Evolutionary conservation across 2,329 filamentous ascomycete genomes (phyloP), one percentile per base, ranked within the genome.

Genomic region (Ophiosphaerella narmari): DNA sequence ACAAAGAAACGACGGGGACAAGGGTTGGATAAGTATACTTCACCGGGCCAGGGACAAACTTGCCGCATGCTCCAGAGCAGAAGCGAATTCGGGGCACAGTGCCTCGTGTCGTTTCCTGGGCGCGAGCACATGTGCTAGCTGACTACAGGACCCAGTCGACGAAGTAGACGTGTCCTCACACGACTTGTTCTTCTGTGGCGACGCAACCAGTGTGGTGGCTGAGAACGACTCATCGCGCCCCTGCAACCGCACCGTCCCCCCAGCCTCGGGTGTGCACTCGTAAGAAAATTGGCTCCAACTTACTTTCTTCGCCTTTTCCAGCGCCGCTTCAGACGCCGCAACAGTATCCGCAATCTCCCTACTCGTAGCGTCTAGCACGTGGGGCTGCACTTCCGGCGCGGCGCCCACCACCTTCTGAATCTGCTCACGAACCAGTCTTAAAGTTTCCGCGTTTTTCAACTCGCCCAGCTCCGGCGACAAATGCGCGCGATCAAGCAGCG

Each of bases 241-340:
- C 24, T 50, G 53, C 43, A 54, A 52, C 41, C 53, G 57, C 52
- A 63, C 58, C 29, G 55, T 50, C 13, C 18, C 18, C 18, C 18
- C 18, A 21, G 18, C 18, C 18, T 5, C 18, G 18, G 18, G 18
- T 21, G 18, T 21, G 4, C 18, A 21, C 18, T 50, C 57, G 48
- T 57, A 54, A 54, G 56, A 57, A 51, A 66, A 45, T 55, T 70
- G 70, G 31, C 44, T 50, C 31, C 42, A 55, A 58, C 70, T 72
- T 71, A 73, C 70, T 67, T 70, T 72, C 57, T 67, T 72, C 31
- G 63, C 68, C 34, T 65, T 66, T 11, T 72, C 70, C n/a, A 74
- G 49, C 16, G 66, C 69, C 11, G 63, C 67, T 52, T 72, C 63
- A 16, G 68, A 63, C 7, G 57, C 65, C 33, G 70, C 48, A 7